Evolutionary conservation across 495 filamentous ascomycete genomes (phyloP), one percentile per base, ranked within the genome.

Genomic region (Penicillium canariense): DNA sequence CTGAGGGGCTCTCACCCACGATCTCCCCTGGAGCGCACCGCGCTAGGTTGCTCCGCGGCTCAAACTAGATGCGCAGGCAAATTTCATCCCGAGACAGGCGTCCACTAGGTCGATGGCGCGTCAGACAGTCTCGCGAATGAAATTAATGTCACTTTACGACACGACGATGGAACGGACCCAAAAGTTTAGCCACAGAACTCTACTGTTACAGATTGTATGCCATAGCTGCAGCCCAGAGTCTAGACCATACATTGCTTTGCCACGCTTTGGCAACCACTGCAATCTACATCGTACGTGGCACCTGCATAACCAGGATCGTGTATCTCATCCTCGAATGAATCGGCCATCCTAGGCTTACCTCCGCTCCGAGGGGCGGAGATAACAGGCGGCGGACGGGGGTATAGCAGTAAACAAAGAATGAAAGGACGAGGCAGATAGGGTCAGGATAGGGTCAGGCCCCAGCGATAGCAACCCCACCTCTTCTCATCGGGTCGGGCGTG

Each of bases 141-240:
- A 18, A 42, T 25, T 14, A 22, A 5, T 14, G 38, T 12, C 20
- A 50, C 47, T 47, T 42, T 28, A 63, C 50, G 54, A 59, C 45
- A 39, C 55, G 49, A 63, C 49, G 59, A 62, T 50, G 59, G 56
- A 60, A 66, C 40, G 52, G 49, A 44, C 52, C 34, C 30, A 31
- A 51, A 28, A n/a, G n/a, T n/a, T n/a, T n/a, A n/a, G n/a, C n/a
- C 5, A 27, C 5, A 45, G 36, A 42, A 42, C 20, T 12, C 18
- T 22, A 42, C 9, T 42, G 20, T 38, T 38, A 22, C 38, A 51
- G 36, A 50, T 39, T 39, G 34, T 50, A 18, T 30, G 32, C 34
- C 22, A 28, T 38, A 36, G 48, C 48, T 39, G 34, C 31, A 12
- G 27, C 38, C 25, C 14, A 46, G 5, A 23, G 14, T 8, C 22